phyloP scores from a whole-genome alignment of 371 early-diverging fungal species.

The Apophysomyces sp. region DNA sequence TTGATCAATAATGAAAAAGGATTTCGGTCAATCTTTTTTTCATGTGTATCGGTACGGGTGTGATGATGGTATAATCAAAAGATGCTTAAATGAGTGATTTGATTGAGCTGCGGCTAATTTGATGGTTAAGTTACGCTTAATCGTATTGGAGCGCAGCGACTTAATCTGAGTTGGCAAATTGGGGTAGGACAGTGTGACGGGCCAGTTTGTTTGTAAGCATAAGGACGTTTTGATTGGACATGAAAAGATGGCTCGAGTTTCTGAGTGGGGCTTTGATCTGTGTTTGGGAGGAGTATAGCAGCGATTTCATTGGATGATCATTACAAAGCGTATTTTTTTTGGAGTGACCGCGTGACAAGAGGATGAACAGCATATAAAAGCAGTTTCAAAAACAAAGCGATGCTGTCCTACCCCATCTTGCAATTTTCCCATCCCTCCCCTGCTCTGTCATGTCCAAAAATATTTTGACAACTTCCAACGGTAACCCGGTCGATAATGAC shows the following conservation, averaged over 20 bases:
- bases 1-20: no score
- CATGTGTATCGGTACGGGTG: no score
- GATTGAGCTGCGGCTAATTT: no score
- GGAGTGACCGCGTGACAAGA: not conserved
- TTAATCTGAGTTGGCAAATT: no score
- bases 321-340: not conserved
- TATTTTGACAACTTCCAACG: conserved; percentile 42
- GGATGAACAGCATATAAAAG: not conserved
- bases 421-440: not conserved
- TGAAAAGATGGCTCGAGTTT: not conserved
- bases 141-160: no score
- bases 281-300: not conserved
- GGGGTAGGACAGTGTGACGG: not conserved
- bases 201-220: not conserved
- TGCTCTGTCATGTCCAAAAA: not conserved
- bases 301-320: not conserved
- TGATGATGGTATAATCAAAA: no score
- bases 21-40: no score
- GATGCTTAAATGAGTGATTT: no score
- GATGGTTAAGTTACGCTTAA: no score
- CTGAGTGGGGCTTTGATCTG: not conserved
- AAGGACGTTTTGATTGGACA: not conserved
- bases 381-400: not conserved
- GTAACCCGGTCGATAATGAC: conserved; percentile 68
- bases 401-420: not conserved